phyloP scores from a whole-genome alignment of 768 basidiomycete species.

The Lentinula edodes region DNA sequence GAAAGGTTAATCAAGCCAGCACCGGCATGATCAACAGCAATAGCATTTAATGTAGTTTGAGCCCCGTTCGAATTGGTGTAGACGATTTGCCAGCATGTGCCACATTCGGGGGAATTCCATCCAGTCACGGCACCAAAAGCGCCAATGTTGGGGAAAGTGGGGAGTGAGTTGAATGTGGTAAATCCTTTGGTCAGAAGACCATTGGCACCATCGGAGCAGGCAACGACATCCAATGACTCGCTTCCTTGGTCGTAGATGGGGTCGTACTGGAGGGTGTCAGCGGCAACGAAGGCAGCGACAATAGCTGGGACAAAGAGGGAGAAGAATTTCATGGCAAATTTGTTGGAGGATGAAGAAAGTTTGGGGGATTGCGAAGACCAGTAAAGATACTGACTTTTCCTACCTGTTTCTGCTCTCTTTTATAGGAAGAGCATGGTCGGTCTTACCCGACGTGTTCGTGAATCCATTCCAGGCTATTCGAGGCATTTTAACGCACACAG shows the following conservation, averaged over 20 bases:
- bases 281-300: conserved; percentile 33
- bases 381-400: background rate
- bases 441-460: conserved; percentile 2
- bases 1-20: conserved; percentile 11
- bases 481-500: background rate
- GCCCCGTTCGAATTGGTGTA: conserved; percentile 5
- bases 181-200: conserved; percentile 29
- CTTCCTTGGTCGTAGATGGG: conserved; percentile 26
- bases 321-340: conserved; percentile 10
- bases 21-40: conserved; percentile 11
- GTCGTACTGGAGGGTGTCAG: conserved; percentile 68
- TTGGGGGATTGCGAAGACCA: background rate
- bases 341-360: background rate
- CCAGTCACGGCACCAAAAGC: conserved; percentile 28
- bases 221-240: conserved; percentile 21
- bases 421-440: background rate
- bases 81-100: conserved; percentile 11
- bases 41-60: background rate
- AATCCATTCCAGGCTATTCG: background rate
- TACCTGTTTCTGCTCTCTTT: background rate
- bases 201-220: conserved; percentile 35
- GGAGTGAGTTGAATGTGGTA: conserved; percentile 29
- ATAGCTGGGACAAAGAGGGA: conserved; percentile 20
- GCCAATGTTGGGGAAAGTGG: conserved; percentile 33
- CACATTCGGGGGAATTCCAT: conserved; percentile 31